Evolutionary conservation across 1,284 basidiomycete species (phyloP).

Genomic region (Papiliotrema flavescens): DNA sequence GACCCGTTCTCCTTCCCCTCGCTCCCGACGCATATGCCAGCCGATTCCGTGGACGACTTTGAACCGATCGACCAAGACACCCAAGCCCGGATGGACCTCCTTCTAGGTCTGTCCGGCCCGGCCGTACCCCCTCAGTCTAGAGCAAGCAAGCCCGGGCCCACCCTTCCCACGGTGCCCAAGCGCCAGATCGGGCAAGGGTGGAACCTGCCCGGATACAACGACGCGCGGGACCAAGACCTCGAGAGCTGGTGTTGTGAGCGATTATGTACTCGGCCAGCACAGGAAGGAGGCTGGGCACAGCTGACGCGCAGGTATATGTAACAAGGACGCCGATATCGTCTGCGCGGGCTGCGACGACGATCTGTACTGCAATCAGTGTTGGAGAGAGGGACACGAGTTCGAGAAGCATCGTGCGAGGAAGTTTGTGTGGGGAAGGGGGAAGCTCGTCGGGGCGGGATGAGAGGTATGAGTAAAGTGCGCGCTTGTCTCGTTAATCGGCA

Average conservation of each 20-base stretch:
- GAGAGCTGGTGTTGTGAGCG: conserved; percentile 47
- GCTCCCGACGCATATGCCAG: conserved; percentile 15
- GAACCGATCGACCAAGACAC: conserved; percentile 15
- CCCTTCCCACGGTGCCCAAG: conserved; percentile 9
- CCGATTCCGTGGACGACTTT: conserved; percentile 7
- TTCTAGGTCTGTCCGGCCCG: conserved; percentile 29
- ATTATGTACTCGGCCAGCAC: background rate
- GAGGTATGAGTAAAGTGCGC: too few species aligned
- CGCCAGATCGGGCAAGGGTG: conserved; percentile 22
- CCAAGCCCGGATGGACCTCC: conserved; percentile 19
- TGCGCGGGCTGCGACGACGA: conserved; percentile 42
- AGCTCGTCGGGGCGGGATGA: conserved; percentile 2
- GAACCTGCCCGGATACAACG: conserved; percentile 36
- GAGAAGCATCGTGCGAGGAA: conserved; percentile 24
- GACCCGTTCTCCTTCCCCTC: conserved; percentile 18
- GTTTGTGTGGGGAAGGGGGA: conserved; percentile 2
- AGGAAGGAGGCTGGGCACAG: too few species aligned
- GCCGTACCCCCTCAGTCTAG: conserved; percentile 15
- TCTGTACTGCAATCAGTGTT: conserved; percentile 41
- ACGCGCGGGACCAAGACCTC: conserved; percentile 33
- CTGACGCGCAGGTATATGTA: conserved; percentile 39
- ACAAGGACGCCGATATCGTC: conserved; percentile 37
- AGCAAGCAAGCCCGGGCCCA: background rate
- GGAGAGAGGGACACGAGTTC: conserved; percentile 38
- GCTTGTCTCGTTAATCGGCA: too few species aligned